Base-by-base conservation (phyloP, 805 yeast species). In the Candida xiaguanensis region DNA sequence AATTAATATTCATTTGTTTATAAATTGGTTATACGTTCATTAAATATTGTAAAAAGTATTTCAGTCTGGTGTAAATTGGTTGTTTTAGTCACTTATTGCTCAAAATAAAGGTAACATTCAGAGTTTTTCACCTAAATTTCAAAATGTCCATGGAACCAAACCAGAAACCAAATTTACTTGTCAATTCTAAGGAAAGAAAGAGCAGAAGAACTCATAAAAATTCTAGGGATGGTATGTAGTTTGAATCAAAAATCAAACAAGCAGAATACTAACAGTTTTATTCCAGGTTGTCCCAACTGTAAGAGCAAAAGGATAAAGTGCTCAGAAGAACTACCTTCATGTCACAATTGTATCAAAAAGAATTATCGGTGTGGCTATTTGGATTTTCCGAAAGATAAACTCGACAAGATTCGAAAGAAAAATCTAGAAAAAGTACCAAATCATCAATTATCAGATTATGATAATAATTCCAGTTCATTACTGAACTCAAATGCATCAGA, bases 261-360 rank as follows among this genome's bases (percentile, higher is more conserved):
- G n/a, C n/a, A n/a, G n/a, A n/a, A n/a, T 36, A 36, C 39, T 36
- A 36, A 36, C 39, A 36, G 3, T 47, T 13, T 36, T 22, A 19
- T n/a, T n/a, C n/a, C n/a, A 52, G 57, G 70, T 8, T 68, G 73
- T 40, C 72, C 74, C 5, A 68, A 67, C 48, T 68, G 74, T 50
- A 61, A 66, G 36, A 59, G 63, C 15, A 67, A 63, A 41, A 51
- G 74, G 45, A 66, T 68, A 50, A 68, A 67, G 42, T 68, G 73
- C 40, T 48, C 65, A 2, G 74, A 68, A 41, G 72, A 68, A 39
- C 56, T 68, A 11, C 74, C 74, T 6, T 48, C 61, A 13, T 68
- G 74, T 40, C 48, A 38, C 15, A 67, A 68, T 45, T 67, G 73
- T 46, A 41, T 59, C 13, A 62, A 62, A 44, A 68, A 63, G 44